These are phyloP conservation scores for Eucalyptus decipiens DNA, from an alignment of 345 rosid genomes.

Conservation along the genomic window DNA sequence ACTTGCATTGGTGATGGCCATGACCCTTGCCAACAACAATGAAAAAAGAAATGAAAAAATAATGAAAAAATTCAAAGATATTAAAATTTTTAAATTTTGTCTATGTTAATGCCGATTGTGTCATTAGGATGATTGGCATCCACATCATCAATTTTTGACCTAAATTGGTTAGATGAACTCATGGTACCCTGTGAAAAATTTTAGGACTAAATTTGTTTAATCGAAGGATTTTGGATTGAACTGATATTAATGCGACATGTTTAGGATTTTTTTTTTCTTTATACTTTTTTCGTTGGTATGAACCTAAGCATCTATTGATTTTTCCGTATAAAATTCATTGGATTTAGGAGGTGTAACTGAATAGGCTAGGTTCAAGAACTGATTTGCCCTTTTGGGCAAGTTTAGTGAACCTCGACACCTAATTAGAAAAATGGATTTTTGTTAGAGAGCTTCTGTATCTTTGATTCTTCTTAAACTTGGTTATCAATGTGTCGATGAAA, in stretches of 20 bases:
- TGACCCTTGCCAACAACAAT: too few species aligned
- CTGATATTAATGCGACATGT: background rate
- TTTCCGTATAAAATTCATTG: background rate
- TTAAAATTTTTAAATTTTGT: accelerated
- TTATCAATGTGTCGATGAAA: background rate
- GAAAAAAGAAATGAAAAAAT: too few species aligned
- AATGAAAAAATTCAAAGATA: too few species aligned
- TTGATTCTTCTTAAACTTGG: background rate
- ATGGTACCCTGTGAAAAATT: background rate
- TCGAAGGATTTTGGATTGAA: background rate
- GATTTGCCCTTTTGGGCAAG: background rate
- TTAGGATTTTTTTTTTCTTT: background rate
- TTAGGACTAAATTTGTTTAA: too few species aligned
- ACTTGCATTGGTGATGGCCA: background rate
- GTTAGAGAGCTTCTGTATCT: background rate
- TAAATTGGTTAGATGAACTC: background rate
- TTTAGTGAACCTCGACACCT: background rate
- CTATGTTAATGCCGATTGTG: background rate
- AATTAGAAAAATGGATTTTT: background rate
- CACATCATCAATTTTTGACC: too few species aligned
- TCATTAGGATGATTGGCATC: accelerated
- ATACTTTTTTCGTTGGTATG: background rate
- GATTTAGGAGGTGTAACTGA: background rate
- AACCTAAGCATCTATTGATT: background rate
- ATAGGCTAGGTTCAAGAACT: background rate